These are phyloP conservation scores for Plasmodium berghei DNA, from an alignment of 169 alveolate genomes.

Conservation along the genomic window DNA sequence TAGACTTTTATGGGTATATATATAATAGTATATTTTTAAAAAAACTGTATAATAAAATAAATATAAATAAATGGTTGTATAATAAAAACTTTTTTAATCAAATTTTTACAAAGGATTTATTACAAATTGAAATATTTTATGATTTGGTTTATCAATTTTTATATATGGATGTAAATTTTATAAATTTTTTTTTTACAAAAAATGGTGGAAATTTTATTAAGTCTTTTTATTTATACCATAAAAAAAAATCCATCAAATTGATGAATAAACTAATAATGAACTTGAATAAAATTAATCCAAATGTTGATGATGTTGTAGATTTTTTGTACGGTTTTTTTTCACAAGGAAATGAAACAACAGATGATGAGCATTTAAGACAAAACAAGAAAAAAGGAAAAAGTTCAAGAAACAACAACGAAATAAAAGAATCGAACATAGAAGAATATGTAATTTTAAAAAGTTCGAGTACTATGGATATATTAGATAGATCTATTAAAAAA, in stretches of 20 bases:
- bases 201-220: conserved; percentile 44
- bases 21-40: conserved; percentile 61
- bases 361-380: neutral
- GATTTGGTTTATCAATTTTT: conserved; percentile 49
- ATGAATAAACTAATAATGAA: conserved; percentile 31
- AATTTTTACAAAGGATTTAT: conserved; percentile 20
- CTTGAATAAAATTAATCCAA: conserved; percentile 37
- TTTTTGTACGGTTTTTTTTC: conserved; percentile 45
- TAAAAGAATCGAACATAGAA: neutral
- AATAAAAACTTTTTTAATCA: conserved; percentile 24
- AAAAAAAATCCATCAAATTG: conserved; percentile 42
- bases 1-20: conserved; percentile 61
- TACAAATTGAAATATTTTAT: conserved; percentile 34
- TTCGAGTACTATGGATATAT: neutral
- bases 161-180: conserved; percentile 15
- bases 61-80: conserved; percentile 44
- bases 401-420: neutral
- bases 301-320: conserved; percentile 27
- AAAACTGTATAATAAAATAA: conserved; percentile 46
- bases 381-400: neutral
- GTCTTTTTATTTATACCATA: conserved; percentile 24
- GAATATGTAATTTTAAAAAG: conserved; percentile 4
- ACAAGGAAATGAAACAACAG: neutral
- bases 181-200: conserved; percentile 36
- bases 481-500: neutral